Evolutionary conservation across 1,284 basidiomycete genomes (phyloP), one percentile per base, ranked within the genome.

Genomic region (Sporisorium iseilematis-ciliati): DNA sequence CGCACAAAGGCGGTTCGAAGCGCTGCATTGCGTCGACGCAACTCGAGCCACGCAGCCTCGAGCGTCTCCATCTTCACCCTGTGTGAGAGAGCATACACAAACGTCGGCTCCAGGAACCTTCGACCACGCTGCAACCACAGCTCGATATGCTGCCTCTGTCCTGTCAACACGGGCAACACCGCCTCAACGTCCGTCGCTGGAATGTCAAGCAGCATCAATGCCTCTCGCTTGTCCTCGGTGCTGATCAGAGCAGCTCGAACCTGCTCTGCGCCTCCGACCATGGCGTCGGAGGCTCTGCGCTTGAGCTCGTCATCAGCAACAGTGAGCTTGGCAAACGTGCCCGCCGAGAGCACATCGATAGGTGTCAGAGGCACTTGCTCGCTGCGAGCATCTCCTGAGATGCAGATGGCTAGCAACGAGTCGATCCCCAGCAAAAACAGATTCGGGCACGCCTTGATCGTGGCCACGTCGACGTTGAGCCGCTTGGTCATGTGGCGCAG

Each of bases 61-160:
- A 64, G 54, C 41, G 25, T 31, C 6, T 41, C 1, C 2, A 50
- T 41, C n/a, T 52, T n/a, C 1, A 64, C 21, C 42, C 45, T 64
- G 49, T 23, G 41, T 23, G 25, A n/a, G n/a, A n/a, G n/a, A n/a
- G 48, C 26, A 23, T 64, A 64, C 12, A 64, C 42, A 4, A 56
- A 57, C 10, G 54, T 64, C 16, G 61, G 61, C 41, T 64, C 61
- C 31, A 64, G 4, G 50, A 64, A 64, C 45, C 61, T 42, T 53
- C 53, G 54, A 38, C 61, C 61, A 6, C 55, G 48, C 25, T 57
- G 41, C 48, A 64, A 31, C 61, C 61, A 64, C 10, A 48, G 25
- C 10, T 46, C 49, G 16, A 64, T 64, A 41, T 64, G 54, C 20
- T 64, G 61, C 48, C 51, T 52, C 16, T 64, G 61, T 12, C 61